Conservation (phyloP, 225 moss, liverwort and hornwort genomes). For the Physcomitrium patens region DNA sequence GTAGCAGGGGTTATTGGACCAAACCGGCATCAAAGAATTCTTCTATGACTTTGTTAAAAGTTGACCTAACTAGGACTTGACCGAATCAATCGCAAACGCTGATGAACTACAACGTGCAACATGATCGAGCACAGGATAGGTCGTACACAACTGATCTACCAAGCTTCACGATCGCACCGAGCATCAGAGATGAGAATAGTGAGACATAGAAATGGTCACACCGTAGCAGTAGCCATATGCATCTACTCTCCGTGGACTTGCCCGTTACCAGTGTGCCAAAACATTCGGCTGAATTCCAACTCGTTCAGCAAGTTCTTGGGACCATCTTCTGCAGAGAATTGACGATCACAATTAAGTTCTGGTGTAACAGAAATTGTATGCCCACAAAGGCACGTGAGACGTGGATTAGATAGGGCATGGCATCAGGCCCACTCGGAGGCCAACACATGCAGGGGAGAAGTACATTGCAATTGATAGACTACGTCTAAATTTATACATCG, state of each 20-base stretch:
- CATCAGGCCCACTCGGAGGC: slow-evolving; percentile 11
- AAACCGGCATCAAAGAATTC: too few species aligned
- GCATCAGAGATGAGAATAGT: neutral
- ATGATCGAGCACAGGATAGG: neutral
- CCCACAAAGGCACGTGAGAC: neutral
- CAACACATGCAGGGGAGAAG: neutral
- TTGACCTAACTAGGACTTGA: neutral
- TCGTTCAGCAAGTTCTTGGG: neutral
- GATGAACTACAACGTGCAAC: too few species aligned
- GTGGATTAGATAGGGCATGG: neutral
- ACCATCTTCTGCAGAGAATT: neutral
- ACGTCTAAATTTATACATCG: too few species aligned
- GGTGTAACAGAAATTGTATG: neutral
- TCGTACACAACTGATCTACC: neutral
- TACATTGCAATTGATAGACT: neutral
- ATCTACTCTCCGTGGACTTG: slow-evolving; percentile 4
- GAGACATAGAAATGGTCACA: slow-evolving; percentile 10
- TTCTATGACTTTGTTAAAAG: too few species aligned
- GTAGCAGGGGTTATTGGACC: too few species aligned
- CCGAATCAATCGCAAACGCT: neutral
- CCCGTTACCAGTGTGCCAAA: slow-evolving; percentile 11
- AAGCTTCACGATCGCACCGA: neutral
- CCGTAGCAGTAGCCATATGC: slow-evolving; percentile 5
- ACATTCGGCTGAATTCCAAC: neutral
- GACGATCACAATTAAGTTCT: neutral